Evolutionary conservation across 2,329 filamentous ascomycete genomes (phyloP), one percentile per base, ranked within the genome.

Genomic region (Fusarium sp.): DNA sequence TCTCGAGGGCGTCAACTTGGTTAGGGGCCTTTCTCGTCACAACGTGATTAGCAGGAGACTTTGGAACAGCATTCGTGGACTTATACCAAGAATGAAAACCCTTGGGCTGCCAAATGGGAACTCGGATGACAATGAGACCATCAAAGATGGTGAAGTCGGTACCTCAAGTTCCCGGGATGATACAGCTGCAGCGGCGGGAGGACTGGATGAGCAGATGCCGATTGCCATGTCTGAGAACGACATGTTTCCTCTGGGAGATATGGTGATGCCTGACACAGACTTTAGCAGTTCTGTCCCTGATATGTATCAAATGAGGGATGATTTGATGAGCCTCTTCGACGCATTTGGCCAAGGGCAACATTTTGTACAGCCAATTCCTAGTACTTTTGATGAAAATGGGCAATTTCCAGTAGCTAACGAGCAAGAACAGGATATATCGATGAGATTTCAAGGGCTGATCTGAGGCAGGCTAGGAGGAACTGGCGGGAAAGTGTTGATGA

Each of bases 281-380:
- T 35, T 63, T 1, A 43, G 49, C 2, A 60, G 53, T 15, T 61
- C 68, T 0, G 67, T 72, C 1, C 75, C 73, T 0, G 73, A 76
- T 25, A 72, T 74, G 68, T 69, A 68, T 7, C 68, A 72, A 19
- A 74, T 77, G 69, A 69, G 72, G 8, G 71, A 70, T n/a, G 73
- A 77, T 5, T 61, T 78, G 2, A 49, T 77, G 15, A 69, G 69
- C 14, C 58, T 77, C 1, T 78, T 77, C 46, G 72, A 77, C 35
- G 69, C 70, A 0, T 73, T 77, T 15, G 73, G 19, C 19, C 19
- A 19, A 19, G 19, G 19, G 19, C 19, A 19, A 19, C 4, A 19
- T 19, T 19, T 19, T 4, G 4, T 19, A 19, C 19, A 19, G 4
- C 19, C 19, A 19, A 4, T 19, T 4, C 19, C 19, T 19, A 19